These are phyloP conservation scores for Zymoseptoria pseudotritici DNA, from an alignment of 2,329 filamentous ascomycete species.

Conservation along the genomic window DNA sequence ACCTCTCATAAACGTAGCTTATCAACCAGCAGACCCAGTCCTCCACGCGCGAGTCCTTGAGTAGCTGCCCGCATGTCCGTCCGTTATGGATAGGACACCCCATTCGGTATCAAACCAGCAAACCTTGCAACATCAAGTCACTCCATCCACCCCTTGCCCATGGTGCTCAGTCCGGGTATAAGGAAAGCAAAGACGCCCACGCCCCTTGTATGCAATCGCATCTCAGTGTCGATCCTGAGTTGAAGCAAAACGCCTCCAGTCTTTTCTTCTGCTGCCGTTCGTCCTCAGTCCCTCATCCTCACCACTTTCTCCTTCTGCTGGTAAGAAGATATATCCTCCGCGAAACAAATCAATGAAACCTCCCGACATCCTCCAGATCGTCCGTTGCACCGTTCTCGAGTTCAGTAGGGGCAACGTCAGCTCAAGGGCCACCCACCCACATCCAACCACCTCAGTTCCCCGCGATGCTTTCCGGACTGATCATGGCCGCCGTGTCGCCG, in stretches of 20 bases:
- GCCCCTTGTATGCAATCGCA: not conserved
- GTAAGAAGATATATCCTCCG: not conserved
- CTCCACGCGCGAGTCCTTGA: no score
- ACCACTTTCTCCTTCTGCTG: not conserved
- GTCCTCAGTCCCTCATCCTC: not conserved
- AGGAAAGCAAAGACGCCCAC: not conserved
- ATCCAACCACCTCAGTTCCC: not conserved
- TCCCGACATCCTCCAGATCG: not conserved
- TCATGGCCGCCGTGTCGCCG: slow-evolving; percentile 65
- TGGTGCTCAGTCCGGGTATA: not conserved
- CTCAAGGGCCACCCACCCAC: not conserved
- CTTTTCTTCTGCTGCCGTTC: not conserved
- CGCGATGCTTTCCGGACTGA: slow-evolving; percentile 58
- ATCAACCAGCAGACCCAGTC: not conserved
- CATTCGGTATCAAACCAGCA: not conserved
- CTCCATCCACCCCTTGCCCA: not conserved
- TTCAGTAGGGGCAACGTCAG: not conserved
- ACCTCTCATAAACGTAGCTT: not conserved
- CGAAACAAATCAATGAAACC: not conserved
- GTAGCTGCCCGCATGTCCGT: no score
- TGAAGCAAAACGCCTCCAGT: not conserved
- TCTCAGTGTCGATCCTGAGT: not conserved
- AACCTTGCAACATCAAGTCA: not conserved
- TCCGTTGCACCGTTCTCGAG: not conserved
- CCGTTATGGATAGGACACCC: not conserved